phyloP scores from a whole-genome alignment of 2,329 filamentous ascomycete species.

The Endocalyx cinctus region DNA sequence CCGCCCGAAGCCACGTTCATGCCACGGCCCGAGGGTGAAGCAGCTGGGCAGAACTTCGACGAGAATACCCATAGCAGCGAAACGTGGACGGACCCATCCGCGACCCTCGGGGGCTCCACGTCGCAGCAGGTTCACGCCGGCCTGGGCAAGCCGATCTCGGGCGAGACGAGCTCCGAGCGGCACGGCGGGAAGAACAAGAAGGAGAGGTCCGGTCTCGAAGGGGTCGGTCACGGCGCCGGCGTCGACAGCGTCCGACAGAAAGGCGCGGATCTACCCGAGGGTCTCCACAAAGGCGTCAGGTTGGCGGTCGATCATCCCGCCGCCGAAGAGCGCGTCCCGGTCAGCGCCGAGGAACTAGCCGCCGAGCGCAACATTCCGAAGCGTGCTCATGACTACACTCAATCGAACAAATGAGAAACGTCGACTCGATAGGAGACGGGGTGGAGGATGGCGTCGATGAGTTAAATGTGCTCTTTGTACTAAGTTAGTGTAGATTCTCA shows the following conservation, averaged over 20 bases:
- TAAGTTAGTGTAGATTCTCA: no score
- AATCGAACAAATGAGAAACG: no score
- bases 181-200: slow-evolving; percentile 30
- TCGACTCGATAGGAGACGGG: no score
- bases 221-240: slow-evolving; percentile 29
- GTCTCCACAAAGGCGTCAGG: slow-evolving; percentile 17
- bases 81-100: slow-evolving; percentile 26
- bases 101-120: slow-evolving; percentile 40
- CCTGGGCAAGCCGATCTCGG: slow-evolving; percentile 38
- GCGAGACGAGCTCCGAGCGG: slow-evolving; percentile 37
- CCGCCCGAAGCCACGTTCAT: slow-evolving; percentile 41
- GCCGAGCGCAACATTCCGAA: no score
- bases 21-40: slow-evolving; percentile 32
- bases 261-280: slow-evolving; percentile 29
- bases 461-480: no score
- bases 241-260: slow-evolving; percentile 19
- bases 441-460: no score
- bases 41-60: slow-evolving; percentile 27
- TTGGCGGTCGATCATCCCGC: slow-evolving; percentile 21
- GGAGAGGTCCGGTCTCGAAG: slow-evolving; percentile 34
- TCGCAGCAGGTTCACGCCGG: slow-evolving; percentile 39
- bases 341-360: slow-evolving; percentile 21
- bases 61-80: slow-evolving; percentile 5
- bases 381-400: no score
- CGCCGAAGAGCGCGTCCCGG: slow-evolving; percentile 20